phyloP scores from a whole-genome alignment of 75 land plant genomes.

The Pinus albicaulis region DNA sequence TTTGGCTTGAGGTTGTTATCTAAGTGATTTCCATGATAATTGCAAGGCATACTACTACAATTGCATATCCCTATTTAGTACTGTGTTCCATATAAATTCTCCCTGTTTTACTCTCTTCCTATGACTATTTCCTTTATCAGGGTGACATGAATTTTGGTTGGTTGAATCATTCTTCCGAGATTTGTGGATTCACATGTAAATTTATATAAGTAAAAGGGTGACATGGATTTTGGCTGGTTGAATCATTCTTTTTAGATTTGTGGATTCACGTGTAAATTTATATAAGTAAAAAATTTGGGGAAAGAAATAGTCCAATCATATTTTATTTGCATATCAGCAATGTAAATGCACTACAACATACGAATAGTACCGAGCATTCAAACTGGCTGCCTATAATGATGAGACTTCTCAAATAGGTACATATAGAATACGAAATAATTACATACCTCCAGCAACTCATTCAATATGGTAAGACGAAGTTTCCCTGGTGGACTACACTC shows the following conservation, averaged over 20 bases:
- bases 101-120: background rate
- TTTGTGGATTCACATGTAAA: background rate
- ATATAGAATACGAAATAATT: background rate
- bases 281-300: background rate
- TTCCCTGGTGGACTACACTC: constrained; percentile 41
- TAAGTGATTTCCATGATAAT: no score
- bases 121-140: background rate
- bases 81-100: no score
- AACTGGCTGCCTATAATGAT: background rate
- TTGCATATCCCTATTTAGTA: no score
- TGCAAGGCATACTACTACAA: no score
- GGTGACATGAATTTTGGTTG: background rate
- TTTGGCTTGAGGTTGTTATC: no score
- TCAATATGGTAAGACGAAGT: constrained; percentile 24
- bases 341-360: background rate
- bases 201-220: background rate
- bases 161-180: background rate
- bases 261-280: background rate
- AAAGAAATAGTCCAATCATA: background rate
- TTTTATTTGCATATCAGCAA: background rate
- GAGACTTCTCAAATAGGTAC: background rate
- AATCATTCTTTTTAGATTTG: background rate
- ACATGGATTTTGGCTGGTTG: background rate
- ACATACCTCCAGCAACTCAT: constrained; percentile 57
- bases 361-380: background rate